Evolutionary conservation across 371 early-diverging fungal species (phyloP).

Genomic region (Zychaea mexicana): DNA sequence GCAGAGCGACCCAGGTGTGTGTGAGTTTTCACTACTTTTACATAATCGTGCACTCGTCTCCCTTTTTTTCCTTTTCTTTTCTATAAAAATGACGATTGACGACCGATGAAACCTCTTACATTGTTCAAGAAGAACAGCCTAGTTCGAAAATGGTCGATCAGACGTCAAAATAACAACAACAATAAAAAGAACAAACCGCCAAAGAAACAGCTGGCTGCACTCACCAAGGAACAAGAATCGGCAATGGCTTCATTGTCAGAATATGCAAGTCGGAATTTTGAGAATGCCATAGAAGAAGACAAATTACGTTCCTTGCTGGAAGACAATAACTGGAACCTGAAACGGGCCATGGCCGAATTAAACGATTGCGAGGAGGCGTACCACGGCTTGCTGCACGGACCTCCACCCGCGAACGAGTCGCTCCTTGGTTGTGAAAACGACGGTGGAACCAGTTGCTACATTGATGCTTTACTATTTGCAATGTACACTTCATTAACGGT

Average conservation of each 20-base stretch:
- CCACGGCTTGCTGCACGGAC: conserved; percentile 29
- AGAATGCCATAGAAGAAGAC: conserved; percentile 13
- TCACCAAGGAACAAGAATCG: conserved; percentile 3
- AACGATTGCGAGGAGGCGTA: conserved; percentile 39
- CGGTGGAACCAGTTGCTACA: conserved; percentile 60
- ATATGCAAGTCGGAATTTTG: conserved; percentile 25
- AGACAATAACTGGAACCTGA: conserved; percentile 35
- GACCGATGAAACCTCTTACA: neutral
- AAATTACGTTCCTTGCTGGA: conserved; percentile 24
- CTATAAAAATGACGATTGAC: neutral
- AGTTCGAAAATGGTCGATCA: neutral
- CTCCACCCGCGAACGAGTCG: neutral
- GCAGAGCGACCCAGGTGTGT: too few relatives aligned
- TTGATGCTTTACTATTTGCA: conserved; percentile 59
- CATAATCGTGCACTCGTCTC: neutral
- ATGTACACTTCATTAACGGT: conserved; percentile 56
- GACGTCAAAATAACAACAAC: neutral
- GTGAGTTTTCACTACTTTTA: neutral
- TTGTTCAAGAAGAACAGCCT: neutral
- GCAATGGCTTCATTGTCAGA: conserved; percentile 14
- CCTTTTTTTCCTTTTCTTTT: neutral
- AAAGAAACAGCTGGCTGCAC: neutral
- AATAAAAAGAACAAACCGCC: neutral
- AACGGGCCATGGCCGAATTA: conserved; percentile 30
- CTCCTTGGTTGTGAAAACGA: conserved; percentile 58